Evolutionary conservation across 1,139 yeast genomes (phyloP), one percentile per base, ranked within the genome.

Genomic region (Taphrina betulina): DNA sequence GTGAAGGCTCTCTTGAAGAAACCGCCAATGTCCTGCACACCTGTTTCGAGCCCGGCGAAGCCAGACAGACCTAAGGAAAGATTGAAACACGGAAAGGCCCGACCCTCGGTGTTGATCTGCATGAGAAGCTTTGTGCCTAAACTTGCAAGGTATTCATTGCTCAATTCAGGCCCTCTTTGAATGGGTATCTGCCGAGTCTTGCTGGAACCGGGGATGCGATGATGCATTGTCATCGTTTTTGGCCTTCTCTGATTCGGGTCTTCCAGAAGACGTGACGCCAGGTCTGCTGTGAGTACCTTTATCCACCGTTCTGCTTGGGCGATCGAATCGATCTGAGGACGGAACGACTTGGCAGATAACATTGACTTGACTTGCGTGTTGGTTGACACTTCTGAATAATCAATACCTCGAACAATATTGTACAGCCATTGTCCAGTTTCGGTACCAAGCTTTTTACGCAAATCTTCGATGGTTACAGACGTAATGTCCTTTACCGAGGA

Each of bases 311-410:
- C 65, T 22, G 87, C 80, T 63, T 88, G 96, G 1, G 71, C 72
- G 1, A 77, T 63, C 1, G 75, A 74, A 5, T 68, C 70, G 3
- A 89, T 79, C 0, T 85, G 78, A 75, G 62, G 59, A 58, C 81
- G 69, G 67, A 92, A 83, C 64, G 89, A 87, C 66, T 92, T 92
- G 51, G 84, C 80, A 0, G 96, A 84, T 71, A 82, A 81, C 97
- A 92, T 89, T 1, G 95, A 83, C 66, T 89, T 88, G 19, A 86
- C 76, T 35, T 82, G 81, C 0, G 82, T 78, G 57, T 84, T 72
- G 17, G 78, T 74, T 12, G 77, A 73, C 7, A 92, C 71, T 40
- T 81, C 82, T 23, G 74, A 73, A 33, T 71, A 64, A 58, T 75
- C 75, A 17, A 75, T 68, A 0, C 97, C 98, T 36, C 89, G 72